Conservation (phyloP, 2,329 filamentous ascomycete genomes). For the Colletotrichum tamarilloi region DNA sequence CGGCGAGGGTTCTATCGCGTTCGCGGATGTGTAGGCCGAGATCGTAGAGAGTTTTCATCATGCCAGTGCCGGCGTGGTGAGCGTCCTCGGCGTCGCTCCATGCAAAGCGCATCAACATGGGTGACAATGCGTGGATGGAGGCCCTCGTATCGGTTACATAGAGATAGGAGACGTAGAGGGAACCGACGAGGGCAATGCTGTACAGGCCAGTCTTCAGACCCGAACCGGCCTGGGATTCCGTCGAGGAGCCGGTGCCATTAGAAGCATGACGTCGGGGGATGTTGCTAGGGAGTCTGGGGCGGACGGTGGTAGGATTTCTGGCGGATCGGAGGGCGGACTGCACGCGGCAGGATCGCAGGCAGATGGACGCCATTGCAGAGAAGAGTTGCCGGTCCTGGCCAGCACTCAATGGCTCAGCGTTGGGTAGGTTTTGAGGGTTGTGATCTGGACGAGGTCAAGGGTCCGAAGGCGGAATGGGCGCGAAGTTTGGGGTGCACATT, state of each 20-base stretch:
- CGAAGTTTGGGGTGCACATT: constrained; percentile 10
- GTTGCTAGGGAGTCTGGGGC: constrained; percentile 40
- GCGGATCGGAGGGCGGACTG: constrained; percentile 39
- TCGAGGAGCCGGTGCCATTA: constrained; percentile 36
- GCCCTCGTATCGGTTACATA: constrained; percentile 82
- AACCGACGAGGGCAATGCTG: constrained; percentile 53
- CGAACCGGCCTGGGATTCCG: constrained; percentile 43
- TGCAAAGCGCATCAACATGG: constrained; percentile 72
- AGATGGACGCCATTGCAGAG: constrained; percentile 45
- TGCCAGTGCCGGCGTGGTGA: constrained; percentile 81
- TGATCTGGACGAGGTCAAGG: constrained; percentile 15
- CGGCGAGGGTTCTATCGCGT: constrained; percentile 60
- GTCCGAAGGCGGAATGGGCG: background rate
- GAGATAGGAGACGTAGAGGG: constrained; percentile 65
- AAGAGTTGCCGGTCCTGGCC: constrained; percentile 41
- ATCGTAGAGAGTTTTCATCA: constrained; percentile 78
- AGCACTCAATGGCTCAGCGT: constrained; percentile 47
- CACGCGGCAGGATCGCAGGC: constrained; percentile 40
- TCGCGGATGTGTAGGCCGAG: constrained; percentile 86
- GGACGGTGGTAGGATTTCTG: constrained; percentile 35
- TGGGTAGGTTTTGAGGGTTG: constrained; percentile 14
- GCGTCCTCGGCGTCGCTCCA: constrained; percentile 88
- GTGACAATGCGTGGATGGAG: constrained; percentile 74
- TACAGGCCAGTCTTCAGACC: constrained; percentile 52
- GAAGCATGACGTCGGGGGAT: constrained; percentile 47